Evolutionary conservation across 352 stramenopile species (phyloP).

Genomic region (Pythium volutum): DNA sequence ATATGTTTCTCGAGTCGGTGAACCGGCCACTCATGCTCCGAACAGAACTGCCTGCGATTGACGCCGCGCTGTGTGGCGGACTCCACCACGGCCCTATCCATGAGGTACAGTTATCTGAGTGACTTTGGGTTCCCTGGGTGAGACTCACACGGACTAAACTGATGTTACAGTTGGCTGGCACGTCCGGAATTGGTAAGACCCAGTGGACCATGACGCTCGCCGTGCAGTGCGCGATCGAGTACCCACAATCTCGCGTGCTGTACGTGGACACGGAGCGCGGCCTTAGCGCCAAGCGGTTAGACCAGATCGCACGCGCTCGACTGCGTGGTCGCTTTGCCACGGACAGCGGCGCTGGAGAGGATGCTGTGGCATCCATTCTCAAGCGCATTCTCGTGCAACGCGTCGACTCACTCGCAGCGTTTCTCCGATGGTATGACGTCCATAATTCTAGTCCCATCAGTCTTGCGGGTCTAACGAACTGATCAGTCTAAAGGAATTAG

Average conservation of each 20-base stretch:
- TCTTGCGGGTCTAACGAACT: neutral
- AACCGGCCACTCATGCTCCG: constrained; percentile 67
- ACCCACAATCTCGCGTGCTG: constrained; percentile 48
- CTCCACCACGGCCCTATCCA: constrained; percentile 29
- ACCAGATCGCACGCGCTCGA: constrained; percentile 19
- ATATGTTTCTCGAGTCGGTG: constrained; percentile 70
- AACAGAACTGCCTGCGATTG: constrained; percentile 54
- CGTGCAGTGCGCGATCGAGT: constrained; percentile 63
- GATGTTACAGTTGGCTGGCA: constrained; percentile 52
- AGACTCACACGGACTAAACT: neutral
- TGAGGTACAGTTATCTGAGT: constrained; percentile 10
- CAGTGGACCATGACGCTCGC: constrained; percentile 75
- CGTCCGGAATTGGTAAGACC: constrained; percentile 73
- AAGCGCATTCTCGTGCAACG: constrained; percentile 16
- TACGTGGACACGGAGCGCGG: constrained; percentile 75
- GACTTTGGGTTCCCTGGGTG: too few relatives aligned
- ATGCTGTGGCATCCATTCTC: constrained; percentile 1
- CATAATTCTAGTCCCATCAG: neutral
- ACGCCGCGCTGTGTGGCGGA: constrained; percentile 61
- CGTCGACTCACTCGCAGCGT: constrained; percentile 39
- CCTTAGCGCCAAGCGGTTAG: constrained; percentile 66
- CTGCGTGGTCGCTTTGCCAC: neutral
- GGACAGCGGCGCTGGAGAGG: neutral
- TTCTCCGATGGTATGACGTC: constrained; percentile 37
- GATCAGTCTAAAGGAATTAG: constrained; percentile 55